Evolutionary conservation across 192 early-diverging fungal species (phyloP).

Genomic region (Coemansia sp.): DNA sequence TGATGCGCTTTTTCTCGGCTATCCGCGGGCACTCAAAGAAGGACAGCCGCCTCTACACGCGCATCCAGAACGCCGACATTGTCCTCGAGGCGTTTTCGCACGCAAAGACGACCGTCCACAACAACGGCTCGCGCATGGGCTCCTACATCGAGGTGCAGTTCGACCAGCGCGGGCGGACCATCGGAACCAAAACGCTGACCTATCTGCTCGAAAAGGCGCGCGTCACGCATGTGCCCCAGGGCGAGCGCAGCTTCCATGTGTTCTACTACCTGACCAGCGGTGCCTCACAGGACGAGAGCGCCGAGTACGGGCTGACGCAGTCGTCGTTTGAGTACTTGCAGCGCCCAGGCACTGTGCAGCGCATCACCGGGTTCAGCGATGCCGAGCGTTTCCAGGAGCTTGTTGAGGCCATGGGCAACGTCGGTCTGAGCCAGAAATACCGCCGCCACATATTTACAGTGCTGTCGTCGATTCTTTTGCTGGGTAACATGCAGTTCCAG

Average conservation of each 20-base stretch:
- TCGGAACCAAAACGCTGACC: slow-evolving; percentile 80
- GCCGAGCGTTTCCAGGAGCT: slow-evolving; percentile 62
- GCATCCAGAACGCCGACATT: slow-evolving; percentile 63
- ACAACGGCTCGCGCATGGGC: slow-evolving; percentile 81
- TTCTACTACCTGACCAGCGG: slow-evolving; percentile 91
- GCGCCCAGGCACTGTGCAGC: slow-evolving; percentile 55
- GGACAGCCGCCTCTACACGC: slow-evolving; percentile 62
- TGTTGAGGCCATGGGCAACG: slow-evolving; percentile 74
- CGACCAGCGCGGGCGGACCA: slow-evolving; percentile 78
- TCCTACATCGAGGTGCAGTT: slow-evolving; percentile 86
- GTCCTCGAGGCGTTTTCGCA: slow-evolving; percentile 87
- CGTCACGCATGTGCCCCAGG: slow-evolving; percentile 60
- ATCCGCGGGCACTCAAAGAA: slow-evolving; percentile 71
- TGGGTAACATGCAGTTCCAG: slow-evolving; percentile 86
- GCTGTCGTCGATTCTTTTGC: slow-evolving; percentile 78
- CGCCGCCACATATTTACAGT: slow-evolving; percentile 82
- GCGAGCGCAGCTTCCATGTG: slow-evolving; percentile 87
- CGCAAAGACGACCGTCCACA: slow-evolving; percentile 68
- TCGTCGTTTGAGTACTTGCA: slow-evolving; percentile 53
- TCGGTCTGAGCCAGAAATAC: slow-evolving; percentile 79
- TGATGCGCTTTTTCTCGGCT: slow-evolving; percentile 60
- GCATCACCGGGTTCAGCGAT: slow-evolving; percentile 59
- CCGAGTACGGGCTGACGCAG: slow-evolving; percentile 53
- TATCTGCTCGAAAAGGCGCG: slow-evolving; percentile 88
- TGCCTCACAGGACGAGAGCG: slow-evolving; percentile 69